These are phyloP conservation scores for Prunus mira DNA, from an alignment of 306 rosid genomes.

Conservation along the genomic window DNA sequence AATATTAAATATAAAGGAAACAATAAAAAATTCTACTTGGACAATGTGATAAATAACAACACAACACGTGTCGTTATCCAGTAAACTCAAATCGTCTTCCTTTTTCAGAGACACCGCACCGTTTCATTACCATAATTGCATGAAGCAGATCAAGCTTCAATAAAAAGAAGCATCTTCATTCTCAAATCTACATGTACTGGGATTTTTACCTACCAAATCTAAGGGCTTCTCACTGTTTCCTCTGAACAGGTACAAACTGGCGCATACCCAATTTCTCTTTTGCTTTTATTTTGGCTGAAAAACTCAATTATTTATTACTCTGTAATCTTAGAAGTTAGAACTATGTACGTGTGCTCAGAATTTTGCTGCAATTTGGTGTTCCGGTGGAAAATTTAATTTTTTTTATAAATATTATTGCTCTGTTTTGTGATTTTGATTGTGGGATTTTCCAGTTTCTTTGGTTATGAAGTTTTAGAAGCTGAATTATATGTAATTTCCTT, in stretches of 20 bases:
- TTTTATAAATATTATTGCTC: not conserved
- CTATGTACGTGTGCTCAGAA: not conserved
- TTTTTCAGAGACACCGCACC: not conserved
- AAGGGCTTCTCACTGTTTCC: slow-evolving; percentile 4
- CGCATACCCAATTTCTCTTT: not conserved
- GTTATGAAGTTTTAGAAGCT: not conserved
- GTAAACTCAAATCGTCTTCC: not conserved
- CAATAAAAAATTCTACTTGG: not conserved
- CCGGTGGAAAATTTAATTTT: too few relatives aligned
- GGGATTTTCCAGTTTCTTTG: not conserved
- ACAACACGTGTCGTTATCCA: not conserved
- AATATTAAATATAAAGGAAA: too few relatives aligned
- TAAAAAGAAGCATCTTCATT: not conserved
- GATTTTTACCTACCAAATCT: slow-evolving; percentile 2
- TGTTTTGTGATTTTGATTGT: not conserved
- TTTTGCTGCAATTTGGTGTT: not conserved
- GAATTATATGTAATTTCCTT: not conserved
- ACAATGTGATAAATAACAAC: not conserved
- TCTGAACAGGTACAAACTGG: not conserved
- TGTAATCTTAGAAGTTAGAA: not conserved
- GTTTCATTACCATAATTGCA: not conserved
- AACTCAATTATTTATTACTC: not conserved
- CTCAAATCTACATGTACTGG: not conserved
- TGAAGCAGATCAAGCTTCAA: slow-evolving; percentile 1
- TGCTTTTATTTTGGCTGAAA: not conserved